Percentiles rank a stretch among this genome's conserved stretches.
Conservation (phyloP, 257 asterid species). For the Osmanthus fragrans region DNA sequence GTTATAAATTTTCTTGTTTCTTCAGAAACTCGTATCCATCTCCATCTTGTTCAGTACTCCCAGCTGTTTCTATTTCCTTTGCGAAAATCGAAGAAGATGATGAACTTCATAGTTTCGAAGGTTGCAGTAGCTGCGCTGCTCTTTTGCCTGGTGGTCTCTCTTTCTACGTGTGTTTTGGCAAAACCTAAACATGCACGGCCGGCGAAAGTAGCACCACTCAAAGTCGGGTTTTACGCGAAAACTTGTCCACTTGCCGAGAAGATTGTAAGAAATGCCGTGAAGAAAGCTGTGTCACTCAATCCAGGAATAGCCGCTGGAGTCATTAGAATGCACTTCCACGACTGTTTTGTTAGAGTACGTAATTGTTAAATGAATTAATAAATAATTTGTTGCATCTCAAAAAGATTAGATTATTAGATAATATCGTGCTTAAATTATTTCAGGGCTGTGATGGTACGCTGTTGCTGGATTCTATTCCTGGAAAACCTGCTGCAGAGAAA, state of each 20-base stretch:
- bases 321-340: slow-evolving; percentile 64
- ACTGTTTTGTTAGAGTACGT: slow-evolving; percentile 54
- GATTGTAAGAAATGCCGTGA: slow-evolving; percentile 46
- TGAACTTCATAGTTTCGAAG: slow-evolving; percentile 1
- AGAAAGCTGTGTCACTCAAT: slow-evolving; percentile 37
- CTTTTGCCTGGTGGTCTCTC: slow-evolving; percentile 1
- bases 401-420: too few species aligned
- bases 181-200: not conserved
- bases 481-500: slow-evolving; percentile 45
- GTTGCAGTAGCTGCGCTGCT: not conserved
- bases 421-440: not conserved
- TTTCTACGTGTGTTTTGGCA: slow-evolving; percentile 5
- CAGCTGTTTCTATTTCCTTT: not conserved
- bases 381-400: too few species aligned
- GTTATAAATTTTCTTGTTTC: not conserved
- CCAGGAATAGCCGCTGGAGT: slow-evolving; percentile 64
- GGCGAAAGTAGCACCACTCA: slow-evolving; percentile 11
- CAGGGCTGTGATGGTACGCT: slow-evolving; percentile 68
- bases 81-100: not conserved
- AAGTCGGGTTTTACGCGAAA: slow-evolving; percentile 42
- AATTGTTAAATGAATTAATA: too few species aligned
- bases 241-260: slow-evolving; percentile 54
- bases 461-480: slow-evolving; percentile 40
- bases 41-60: not conserved
- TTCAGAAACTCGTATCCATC: not conserved